Conservation (phyloP, 495 filamentous ascomycete genomes). For the Penicillium canariense region DNA sequence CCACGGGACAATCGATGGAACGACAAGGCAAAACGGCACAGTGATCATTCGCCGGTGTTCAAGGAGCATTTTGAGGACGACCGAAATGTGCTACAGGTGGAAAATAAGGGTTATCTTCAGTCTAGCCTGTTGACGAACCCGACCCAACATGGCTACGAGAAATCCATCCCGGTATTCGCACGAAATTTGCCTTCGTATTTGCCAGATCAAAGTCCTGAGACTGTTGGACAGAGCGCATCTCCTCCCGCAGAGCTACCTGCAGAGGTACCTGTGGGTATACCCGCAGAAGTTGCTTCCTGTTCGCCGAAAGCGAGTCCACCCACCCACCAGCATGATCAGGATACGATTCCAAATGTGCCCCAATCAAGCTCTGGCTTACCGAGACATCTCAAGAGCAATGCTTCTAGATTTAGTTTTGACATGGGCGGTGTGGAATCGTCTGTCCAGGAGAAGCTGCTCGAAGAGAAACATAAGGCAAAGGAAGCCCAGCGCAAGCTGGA, state of each 20-base stretch:
- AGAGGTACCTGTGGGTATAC: constrained; percentile 5
- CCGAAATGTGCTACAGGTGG: constrained; percentile 45
- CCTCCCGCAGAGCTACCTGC: constrained; percentile 2
- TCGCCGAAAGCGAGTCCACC: constrained; percentile 8
- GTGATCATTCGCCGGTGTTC: constrained; percentile 61
- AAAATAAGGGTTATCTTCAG: constrained; percentile 50
- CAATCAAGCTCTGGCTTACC: constrained; percentile 49
- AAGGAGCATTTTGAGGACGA: constrained; percentile 69
- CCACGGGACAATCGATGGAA: constrained; percentile 19
- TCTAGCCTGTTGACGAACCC: constrained; percentile 43
- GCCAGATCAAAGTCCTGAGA: constrained; percentile 25
- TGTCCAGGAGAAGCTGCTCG: constrained; percentile 75
- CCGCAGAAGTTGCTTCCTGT: neutral
- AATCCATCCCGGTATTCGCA: constrained; percentile 51
- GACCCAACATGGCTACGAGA: constrained; percentile 31
- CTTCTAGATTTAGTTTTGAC: constrained; percentile 90
- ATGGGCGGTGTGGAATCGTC: constrained; percentile 74
- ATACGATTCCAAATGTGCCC: constrained; percentile 40
- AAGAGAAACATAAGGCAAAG: constrained; percentile 79
- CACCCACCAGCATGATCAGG: constrained; percentile 27
- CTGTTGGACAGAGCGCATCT: constrained; percentile 7
- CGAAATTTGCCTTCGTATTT: constrained; percentile 46
- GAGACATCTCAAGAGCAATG: constrained; percentile 79
- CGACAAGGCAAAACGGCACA: constrained; percentile 35
- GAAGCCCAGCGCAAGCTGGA: constrained; percentile 51